Conservation (phyloP, 164 flowering plant genomes). For the Aristolochia californica region DNA sequence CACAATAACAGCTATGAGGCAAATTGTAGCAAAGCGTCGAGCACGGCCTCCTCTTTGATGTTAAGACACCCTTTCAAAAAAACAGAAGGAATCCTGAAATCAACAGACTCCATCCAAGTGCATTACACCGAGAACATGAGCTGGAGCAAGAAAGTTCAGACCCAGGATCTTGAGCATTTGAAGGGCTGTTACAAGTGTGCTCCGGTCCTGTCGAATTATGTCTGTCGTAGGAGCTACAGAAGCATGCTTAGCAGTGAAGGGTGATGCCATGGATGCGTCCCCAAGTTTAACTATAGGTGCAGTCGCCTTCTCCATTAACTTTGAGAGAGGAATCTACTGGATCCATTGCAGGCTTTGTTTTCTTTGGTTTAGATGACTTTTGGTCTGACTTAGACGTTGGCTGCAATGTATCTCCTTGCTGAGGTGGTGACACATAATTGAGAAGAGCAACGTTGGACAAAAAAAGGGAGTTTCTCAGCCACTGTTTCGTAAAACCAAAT, state of each 20-base stretch:
- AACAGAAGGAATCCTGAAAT: too few species aligned
- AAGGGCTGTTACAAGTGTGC: slow-evolving; percentile 92
- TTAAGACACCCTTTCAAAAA: too few species aligned
- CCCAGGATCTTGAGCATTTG: slow-evolving; percentile 99
- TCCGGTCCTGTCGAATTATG: slow-evolving; percentile 94
- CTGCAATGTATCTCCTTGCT: slow-evolving; percentile 35
- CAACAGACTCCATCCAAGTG: slow-evolving; percentile 84
- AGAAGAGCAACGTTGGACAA: slow-evolving; percentile 86
- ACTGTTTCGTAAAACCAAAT: too few species aligned
- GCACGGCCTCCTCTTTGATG: slow-evolving; percentile 52
- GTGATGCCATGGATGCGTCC: slow-evolving; percentile 98
- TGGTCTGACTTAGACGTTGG: slow-evolving; percentile 43
- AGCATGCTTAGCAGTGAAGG: slow-evolving; percentile 96
- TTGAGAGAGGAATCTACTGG: slow-evolving; percentile 16
- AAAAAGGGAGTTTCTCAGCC: too few species aligned
- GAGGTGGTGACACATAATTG: slow-evolving; percentile 65
- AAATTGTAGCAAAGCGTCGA: slow-evolving; percentile 34
- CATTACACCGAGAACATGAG: slow-evolving; percentile 95
- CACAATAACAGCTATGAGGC: slow-evolving; percentile 17
- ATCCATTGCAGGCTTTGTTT: slow-evolving; percentile 29
- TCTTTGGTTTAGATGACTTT: slow-evolving; percentile 49
- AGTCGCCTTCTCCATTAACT: slow-evolving; percentile 34
- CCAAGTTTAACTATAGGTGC: slow-evolving; percentile 88
- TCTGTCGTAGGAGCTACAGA: slow-evolving; percentile 87
- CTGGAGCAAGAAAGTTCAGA: slow-evolving; percentile 93